These are phyloP conservation scores for Cladosporium colombiae DNA, from an alignment of 2,329 filamentous ascomycete species.

Conservation along the genomic window DNA sequence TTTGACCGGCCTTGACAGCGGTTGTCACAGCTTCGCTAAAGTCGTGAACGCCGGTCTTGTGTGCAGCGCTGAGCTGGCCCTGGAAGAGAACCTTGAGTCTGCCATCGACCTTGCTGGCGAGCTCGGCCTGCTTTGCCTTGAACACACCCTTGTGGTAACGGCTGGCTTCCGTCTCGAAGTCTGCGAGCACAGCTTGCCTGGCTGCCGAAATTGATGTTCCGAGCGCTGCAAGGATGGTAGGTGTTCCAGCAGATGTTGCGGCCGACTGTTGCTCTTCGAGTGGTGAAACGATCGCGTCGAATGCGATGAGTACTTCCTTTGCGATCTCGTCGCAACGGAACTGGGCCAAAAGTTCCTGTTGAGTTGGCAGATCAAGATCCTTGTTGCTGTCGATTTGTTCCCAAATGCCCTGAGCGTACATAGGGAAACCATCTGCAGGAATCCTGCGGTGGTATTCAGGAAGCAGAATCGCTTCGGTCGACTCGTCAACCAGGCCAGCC, in stretches of 20 bases:
- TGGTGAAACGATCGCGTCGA: conserved; percentile 78
- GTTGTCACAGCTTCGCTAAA: conserved; percentile 87
- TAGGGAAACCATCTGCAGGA: conserved; percentile 92
- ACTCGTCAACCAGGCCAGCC: conserved; percentile 65
- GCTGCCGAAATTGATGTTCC: conserved; percentile 72
- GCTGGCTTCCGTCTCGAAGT: conserved; percentile 88
- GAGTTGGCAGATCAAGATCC: conserved; percentile 91
- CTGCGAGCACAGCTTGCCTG: conserved; percentile 70
- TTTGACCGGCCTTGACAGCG: conserved; percentile 89
- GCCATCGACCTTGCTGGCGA: conserved; percentile 84
- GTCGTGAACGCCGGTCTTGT: conserved; percentile 79
- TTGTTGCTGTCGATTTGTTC: conserved; percentile 99
- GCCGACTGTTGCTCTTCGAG: conserved; percentile 85
- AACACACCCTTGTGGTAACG: conserved; percentile 97
- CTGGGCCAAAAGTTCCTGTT: conserved; percentile 94
- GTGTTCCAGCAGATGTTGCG: conserved; percentile 69
- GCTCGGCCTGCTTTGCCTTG: conserved; percentile 76
- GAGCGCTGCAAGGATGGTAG: conserved; percentile 71
- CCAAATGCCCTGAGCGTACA: conserved; percentile 93
- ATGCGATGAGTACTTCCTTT: conserved; percentile 79
- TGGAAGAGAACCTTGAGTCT: conserved; percentile 84
- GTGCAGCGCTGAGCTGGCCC: conserved; percentile 82
- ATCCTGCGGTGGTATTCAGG: conserved; percentile 95
- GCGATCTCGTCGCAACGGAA: conserved; percentile 98
- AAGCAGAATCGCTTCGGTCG: conserved; percentile 78